Conservation (phyloP, 2,329 filamentous ascomycete genomes). For the Sarocladiaceae sp. region DNA sequence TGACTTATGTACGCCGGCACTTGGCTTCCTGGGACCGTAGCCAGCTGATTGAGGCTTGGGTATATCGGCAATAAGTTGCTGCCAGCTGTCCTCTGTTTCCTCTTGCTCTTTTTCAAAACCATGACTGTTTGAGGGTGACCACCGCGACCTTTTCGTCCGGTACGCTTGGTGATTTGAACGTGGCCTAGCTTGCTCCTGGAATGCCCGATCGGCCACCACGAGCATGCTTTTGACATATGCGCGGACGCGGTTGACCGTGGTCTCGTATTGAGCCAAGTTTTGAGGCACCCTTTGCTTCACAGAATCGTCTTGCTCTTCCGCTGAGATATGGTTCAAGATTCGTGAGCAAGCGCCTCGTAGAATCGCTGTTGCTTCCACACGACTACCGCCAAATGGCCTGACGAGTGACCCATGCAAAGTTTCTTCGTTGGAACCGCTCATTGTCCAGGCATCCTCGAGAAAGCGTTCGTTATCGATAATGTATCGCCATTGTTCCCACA, state of each 20-base stretch:
- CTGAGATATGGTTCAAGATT: conserved; percentile 3
- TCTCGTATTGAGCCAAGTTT: neutral
- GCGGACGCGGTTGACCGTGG: neutral
- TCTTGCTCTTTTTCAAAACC: too few relatives aligned
- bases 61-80: too few relatives aligned
- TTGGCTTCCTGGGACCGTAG: too few relatives aligned
- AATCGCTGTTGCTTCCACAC: neutral
- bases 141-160: neutral
- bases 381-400: neutral
- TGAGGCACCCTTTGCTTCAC: neutral
- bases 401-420: neutral
- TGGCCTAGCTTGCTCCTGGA: neutral
- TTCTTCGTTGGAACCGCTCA: neutral
- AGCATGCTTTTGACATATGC: conserved; percentile 2
- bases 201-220: neutral
- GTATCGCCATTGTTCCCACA: conserved; percentile 5
- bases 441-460: neutral
- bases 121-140: neutral
- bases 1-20: too few relatives aligned
- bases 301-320: neutral
- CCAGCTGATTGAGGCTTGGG: too few relatives aligned
- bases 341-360: conserved; percentile 1
- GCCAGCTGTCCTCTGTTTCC: too few relatives aligned
- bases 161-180: neutral
- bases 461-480: conserved; percentile 4